Conservation (phyloP, 257 asterid species). For the Petunia axillaris region DNA sequence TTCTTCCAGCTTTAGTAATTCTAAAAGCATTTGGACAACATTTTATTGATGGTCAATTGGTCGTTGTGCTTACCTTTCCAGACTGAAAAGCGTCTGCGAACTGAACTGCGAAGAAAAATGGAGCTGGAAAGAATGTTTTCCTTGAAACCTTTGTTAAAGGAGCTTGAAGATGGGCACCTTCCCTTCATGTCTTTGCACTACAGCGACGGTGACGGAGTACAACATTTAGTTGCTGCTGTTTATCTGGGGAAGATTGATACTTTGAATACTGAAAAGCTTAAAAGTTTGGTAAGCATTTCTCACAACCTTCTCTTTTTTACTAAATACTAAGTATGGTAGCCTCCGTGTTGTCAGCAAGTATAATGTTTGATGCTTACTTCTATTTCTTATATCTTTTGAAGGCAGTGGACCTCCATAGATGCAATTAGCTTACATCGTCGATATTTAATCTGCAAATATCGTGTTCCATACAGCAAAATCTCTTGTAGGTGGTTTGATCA, state of each 20-base stretch:
- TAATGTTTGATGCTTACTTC: conserved; percentile 3
- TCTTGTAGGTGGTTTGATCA: neutral
- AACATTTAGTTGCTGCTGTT: conserved; percentile 79
- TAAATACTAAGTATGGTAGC: neutral
- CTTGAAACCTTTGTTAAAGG: conserved; percentile 74
- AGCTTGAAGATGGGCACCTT: conserved; percentile 71
- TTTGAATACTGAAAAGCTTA: conserved; percentile 62
- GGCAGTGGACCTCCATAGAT: neutral
- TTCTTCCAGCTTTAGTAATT: neutral
- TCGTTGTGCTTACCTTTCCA: conserved; percentile 36
- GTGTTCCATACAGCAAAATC: conserved; percentile 9
- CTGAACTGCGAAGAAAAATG: conserved; percentile 74
- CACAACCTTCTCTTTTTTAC: neutral
- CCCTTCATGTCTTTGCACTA: conserved; percentile 85
- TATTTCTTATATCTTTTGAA: too few species aligned
- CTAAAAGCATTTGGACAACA: neutral
- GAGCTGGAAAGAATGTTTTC: conserved; percentile 79
- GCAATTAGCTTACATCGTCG: conserved; percentile 1
- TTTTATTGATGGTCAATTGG: conserved; percentile 26
- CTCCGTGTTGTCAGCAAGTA: conserved; percentile 4
- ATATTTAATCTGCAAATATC: conserved; percentile 3
- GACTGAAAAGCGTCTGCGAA: conserved; percentile 80
- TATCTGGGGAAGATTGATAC: conserved; percentile 85
- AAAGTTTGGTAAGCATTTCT: conserved; percentile 58
- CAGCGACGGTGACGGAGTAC: conserved; percentile 74